phyloP scores from a whole-genome alignment of 106 monocot species.

The Iris macrosiphon region DNA sequence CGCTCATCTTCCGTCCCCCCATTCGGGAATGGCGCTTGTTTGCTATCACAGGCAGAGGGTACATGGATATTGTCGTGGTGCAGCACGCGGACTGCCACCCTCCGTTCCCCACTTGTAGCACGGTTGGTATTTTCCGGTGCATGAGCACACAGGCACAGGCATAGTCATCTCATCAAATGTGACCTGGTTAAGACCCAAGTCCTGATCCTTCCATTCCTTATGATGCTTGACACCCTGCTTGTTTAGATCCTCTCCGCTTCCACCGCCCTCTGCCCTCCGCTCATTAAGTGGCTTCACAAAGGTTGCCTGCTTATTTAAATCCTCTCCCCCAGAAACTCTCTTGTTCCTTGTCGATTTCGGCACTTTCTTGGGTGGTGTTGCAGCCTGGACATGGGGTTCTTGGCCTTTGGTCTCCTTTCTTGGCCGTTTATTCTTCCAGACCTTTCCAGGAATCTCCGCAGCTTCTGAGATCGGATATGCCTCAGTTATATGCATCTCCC shows the following conservation, averaged over 20 bases:
- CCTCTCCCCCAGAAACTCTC: constrained; percentile 9
- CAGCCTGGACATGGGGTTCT: background rate
- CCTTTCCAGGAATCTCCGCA: constrained; percentile 10
- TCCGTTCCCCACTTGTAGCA: constrained; percentile 74
- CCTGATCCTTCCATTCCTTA: constrained; percentile 37
- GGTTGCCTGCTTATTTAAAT: constrained; percentile 20
- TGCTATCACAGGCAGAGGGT: constrained; percentile 54
- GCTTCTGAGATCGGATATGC: constrained; percentile 19
- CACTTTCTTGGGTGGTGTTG: constrained; percentile 14
- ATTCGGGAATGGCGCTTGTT: constrained; percentile 51
- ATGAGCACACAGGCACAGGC: constrained; percentile 51
- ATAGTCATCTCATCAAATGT: constrained; percentile 53
- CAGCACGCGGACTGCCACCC: constrained; percentile 72
- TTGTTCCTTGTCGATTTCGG: constrained; percentile 20
- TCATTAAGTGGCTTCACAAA: constrained; percentile 15
- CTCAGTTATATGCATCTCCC: constrained; percentile 27
- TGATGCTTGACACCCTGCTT: constrained; percentile 27
- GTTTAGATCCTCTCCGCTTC: constrained; percentile 19
- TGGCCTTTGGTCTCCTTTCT: constrained; percentile 28
- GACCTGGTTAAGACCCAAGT: constrained; percentile 48
- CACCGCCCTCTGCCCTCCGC: constrained; percentile 12
- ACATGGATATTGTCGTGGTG: constrained; percentile 46
- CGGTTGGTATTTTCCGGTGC: constrained; percentile 47
- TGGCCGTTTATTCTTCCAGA: constrained; percentile 15
- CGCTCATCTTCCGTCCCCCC: constrained; percentile 62